Evolutionary conservation across 2,329 filamentous ascomycete genomes (phyloP).

Genomic region (Sporothrix curviconia): DNA sequence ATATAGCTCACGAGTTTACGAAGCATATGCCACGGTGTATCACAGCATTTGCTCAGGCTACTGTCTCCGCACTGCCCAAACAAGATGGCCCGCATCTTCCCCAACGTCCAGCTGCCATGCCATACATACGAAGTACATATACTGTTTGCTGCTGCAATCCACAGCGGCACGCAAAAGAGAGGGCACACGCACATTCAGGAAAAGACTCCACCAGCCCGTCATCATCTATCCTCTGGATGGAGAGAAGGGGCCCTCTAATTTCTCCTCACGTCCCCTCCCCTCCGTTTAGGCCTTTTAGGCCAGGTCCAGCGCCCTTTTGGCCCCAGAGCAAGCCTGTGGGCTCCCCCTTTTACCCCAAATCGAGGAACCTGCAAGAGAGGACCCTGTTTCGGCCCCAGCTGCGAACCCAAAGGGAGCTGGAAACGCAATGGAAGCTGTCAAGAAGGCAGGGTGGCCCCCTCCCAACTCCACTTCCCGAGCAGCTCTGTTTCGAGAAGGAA

Average conservation of each 20-base stretch:
- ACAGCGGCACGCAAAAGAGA: constrained; percentile 2
- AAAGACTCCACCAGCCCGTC: constrained; percentile 3
- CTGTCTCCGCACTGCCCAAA: too few relatives aligned
- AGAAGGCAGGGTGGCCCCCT: background rate
- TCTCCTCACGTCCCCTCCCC: constrained; percentile 4
- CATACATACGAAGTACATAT: too few relatives aligned
- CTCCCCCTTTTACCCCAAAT: constrained; percentile 10
- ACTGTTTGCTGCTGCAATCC: constrained; percentile 7
- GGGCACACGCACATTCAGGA: background rate
- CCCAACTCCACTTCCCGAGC: constrained; percentile 1
- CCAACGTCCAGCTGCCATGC: background rate
- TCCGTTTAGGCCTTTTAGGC: background rate
- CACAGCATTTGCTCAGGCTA: background rate
- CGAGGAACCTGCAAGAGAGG: background rate
- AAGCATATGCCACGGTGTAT: too few relatives aligned
- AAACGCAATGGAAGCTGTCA: constrained; percentile 3
- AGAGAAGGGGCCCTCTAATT: background rate
- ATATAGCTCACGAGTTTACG: too few relatives aligned
- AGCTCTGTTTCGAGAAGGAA: constrained; percentile 4
- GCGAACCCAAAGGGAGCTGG: background rate
- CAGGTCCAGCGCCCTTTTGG: too few relatives aligned
- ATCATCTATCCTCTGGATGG: background rate
- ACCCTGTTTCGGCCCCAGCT: background rate
- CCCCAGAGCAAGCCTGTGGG: background rate
- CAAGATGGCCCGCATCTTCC: background rate